phyloP scores from a whole-genome alignment of 257 asterid genomes.

The Plantago major region DNA sequence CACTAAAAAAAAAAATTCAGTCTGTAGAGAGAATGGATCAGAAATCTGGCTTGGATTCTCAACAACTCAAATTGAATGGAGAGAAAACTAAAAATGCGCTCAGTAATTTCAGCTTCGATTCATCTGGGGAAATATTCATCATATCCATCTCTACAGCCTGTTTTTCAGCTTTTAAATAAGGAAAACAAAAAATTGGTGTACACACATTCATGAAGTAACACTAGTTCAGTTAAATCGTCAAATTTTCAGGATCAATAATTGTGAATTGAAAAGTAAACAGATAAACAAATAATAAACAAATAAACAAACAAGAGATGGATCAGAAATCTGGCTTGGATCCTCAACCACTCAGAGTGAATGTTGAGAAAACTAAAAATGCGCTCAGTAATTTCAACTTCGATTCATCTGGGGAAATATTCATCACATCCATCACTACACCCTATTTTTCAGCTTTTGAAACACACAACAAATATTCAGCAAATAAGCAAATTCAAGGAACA shows the following conservation, averaged over 20 bases:
- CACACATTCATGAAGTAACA: too few relatives aligned
- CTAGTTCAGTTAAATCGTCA: too few relatives aligned
- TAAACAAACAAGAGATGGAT: slow-evolving; percentile 31
- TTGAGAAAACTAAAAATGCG: slow-evolving; percentile 41
- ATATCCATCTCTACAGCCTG: slow-evolving; percentile 31
- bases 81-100: slow-evolving; percentile 43
- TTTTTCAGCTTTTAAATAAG: too few relatives aligned
- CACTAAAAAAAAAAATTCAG: too few relatives aligned
- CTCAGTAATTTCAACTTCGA: slow-evolving; percentile 85
- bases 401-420: slow-evolving; percentile 83
- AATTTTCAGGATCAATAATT: too few relatives aligned
- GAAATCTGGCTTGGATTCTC: slow-evolving; percentile 67
- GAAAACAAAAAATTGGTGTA: too few relatives aligned
- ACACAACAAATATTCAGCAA: not conserved
- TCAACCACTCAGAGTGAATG: slow-evolving; percentile 15
- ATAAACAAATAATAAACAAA: too few relatives aligned
- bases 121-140: slow-evolving; percentile 88
- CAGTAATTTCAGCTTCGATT: slow-evolving; percentile 83
- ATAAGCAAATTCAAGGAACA: not conserved
- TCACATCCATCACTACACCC: slow-evolving; percentile 80
- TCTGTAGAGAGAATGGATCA: slow-evolving; percentile 40
- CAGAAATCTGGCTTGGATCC: slow-evolving; percentile 76
- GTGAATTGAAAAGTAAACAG: too few relatives aligned
- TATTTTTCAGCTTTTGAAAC: too few relatives aligned
- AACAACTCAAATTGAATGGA: slow-evolving; percentile 18